Percentiles rank a stretch among this genome's conserved stretches.
Evolutionary conservation across 805 yeast genomes (phyloP).

Genomic region (Candida sanyiensis): DNA sequence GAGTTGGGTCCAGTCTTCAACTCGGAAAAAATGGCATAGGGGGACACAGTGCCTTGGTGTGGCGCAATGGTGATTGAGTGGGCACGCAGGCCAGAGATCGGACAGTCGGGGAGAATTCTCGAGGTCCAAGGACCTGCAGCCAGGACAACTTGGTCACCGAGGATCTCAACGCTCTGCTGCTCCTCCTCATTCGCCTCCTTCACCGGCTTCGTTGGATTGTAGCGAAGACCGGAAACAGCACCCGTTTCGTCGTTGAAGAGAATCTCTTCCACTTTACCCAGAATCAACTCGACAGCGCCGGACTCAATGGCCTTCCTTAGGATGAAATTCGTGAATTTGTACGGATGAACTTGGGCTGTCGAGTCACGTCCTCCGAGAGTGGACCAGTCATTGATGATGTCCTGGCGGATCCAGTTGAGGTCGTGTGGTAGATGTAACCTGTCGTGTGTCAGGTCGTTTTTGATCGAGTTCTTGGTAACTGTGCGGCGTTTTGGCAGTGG

Average conservation of each 20-base stretch:
- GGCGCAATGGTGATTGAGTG: slow-evolving; percentile 93
- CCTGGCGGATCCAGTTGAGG: slow-evolving; percentile 70
- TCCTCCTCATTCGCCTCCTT: slow-evolving; percentile 25
- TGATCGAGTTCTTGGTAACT: slow-evolving; percentile 30
- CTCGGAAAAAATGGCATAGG: slow-evolving; percentile 93
- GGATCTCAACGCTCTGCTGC: slow-evolving; percentile 38
- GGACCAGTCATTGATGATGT: slow-evolving; percentile 66
- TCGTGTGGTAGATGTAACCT: slow-evolving; percentile 46
- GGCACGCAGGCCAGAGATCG: slow-evolving; percentile 89
- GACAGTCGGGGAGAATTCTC: slow-evolving; percentile 83
- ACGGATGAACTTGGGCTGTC: slow-evolving; percentile 97
- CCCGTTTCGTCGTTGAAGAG: slow-evolving; percentile 57
- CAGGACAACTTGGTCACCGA: slow-evolving; percentile 74
- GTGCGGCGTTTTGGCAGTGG: slow-evolving; percentile 31
- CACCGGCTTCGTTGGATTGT: slow-evolving; percentile 33
- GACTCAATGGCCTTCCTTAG: slow-evolving; percentile 73
- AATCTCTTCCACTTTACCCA: slow-evolving; percentile 78
- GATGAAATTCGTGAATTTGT: slow-evolving; percentile 81
- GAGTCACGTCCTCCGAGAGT: slow-evolving; percentile 77
- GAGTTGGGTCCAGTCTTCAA: slow-evolving; percentile 59
- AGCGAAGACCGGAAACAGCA: slow-evolving; percentile 67
- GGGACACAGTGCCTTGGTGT: slow-evolving; percentile 68
- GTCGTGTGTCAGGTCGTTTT: slow-evolving; percentile 20
- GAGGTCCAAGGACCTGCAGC: slow-evolving; percentile 98
- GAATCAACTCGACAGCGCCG: slow-evolving; percentile 76